A percentile compares a stretch with the other conserved stretches of the same genome.
These are phyloP conservation scores for Leishmania guyanensis DNA, from an alignment of 208 protist genomes.

Conservation along the genomic window DNA sequence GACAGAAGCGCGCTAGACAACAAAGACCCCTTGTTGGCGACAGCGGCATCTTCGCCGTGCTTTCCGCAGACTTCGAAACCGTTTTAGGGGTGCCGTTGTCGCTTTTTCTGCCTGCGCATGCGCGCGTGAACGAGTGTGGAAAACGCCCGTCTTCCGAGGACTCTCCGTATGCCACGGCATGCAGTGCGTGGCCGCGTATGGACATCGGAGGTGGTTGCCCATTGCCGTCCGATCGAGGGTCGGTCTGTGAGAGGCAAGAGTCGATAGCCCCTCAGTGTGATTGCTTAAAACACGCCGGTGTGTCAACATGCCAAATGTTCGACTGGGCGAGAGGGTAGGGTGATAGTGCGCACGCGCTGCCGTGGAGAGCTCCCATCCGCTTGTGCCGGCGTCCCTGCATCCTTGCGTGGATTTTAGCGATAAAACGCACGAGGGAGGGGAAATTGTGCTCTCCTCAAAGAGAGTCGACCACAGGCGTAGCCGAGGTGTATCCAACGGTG, in stretches of 20 bases:
- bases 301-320: not conserved
- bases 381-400: not conserved
- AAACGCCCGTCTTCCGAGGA: too few species aligned
- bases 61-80: conserved; percentile 6
- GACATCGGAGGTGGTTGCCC: not conserved
- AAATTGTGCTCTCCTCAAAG: not conserved
- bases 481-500: not conserved
- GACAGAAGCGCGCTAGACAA: conserved; percentile 11
- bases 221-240: not conserved
- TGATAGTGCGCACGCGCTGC: not conserved
- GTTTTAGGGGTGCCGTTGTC: not conserved
- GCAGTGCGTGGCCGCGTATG: not conserved
- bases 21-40: conserved; percentile 32
- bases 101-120: not conserved
- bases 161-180: not conserved
- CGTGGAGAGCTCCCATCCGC: not conserved
- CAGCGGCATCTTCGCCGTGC: conserved; percentile 31
- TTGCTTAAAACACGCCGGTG: not conserved
- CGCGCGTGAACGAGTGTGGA: not conserved
- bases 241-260: not conserved
- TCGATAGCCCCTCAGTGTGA: not conserved
- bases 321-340: not conserved
- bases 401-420: not conserved
- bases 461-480: not conserved
- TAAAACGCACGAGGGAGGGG: not conserved